Evolutionary conservation across 371 early-diverging fungal species (phyloP).

Genomic region (Mortierella sp.): DNA sequence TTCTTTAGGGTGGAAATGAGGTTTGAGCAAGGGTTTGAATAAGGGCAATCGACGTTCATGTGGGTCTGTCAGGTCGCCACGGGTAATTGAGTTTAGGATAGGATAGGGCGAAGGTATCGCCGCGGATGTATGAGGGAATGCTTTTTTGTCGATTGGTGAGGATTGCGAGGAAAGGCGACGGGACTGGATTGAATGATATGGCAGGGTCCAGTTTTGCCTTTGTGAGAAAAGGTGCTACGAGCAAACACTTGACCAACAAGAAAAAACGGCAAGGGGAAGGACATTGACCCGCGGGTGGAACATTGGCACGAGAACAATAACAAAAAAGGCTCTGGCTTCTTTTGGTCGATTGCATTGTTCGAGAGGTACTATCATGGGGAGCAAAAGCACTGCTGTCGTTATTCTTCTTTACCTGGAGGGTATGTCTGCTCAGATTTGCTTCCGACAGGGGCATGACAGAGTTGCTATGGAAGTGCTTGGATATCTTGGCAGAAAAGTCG

Average conservation of each 20-base stretch:
- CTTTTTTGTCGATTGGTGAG: background rate
- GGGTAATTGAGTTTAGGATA: background rate
- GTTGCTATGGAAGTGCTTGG: constrained; percentile 30
- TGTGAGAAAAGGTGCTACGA: background rate
- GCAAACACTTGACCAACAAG: background rate
- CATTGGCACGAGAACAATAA: constrained; percentile 11
- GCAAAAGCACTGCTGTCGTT: background rate
- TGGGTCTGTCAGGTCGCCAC: background rate
- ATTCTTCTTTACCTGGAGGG: constrained; percentile 36
- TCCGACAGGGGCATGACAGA: constrained; percentile 48
- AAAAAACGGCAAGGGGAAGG: background rate
- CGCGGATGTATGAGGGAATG: background rate
- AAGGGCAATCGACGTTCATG: constrained; percentile 1
- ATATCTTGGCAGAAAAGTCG: constrained; percentile 31
- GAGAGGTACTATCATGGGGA: background rate
- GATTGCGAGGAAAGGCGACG: background rate
- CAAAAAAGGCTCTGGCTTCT: background rate
- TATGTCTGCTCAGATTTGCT: constrained; percentile 51
- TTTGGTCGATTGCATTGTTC: background rate
- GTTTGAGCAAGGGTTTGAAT: background rate
- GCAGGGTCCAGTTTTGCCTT: background rate
- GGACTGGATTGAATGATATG: background rate
- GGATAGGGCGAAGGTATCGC: background rate
- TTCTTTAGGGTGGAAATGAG: constrained; percentile 7
- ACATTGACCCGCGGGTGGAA: background rate